Evolutionary conservation across 2,329 filamentous ascomycete species (phyloP), one percentile per base, ranked within the genome.

Genomic region (Grosmannia serpens): DNA sequence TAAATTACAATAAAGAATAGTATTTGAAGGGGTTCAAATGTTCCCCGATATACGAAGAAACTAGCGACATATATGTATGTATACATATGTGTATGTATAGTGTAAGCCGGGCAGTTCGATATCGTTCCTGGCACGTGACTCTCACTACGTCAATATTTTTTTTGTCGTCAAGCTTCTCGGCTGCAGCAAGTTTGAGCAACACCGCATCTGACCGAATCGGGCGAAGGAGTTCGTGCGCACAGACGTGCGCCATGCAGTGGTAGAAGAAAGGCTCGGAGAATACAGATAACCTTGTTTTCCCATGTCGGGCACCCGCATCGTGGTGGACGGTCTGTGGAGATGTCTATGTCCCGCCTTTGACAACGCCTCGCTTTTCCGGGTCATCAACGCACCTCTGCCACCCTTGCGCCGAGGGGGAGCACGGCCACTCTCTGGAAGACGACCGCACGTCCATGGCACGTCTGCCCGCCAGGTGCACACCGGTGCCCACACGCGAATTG

Each of bases 281-380:
- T n/a, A 44, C 41, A 20, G 6, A 22, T 20, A 22, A 27, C 1
- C 22, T 17, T 2, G n/a, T n/a, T 17, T 24, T 33, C 33, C 35
- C 35, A 58, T 54, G 59, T 17, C 68, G 47, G 65, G 68, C 59
- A 64, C 69, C 54, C 71, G 71, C 61, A 64, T 78, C 55, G 67
- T 74, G 2, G 66, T 76, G 41, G 83, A 87, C 68, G 81, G 83
- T 61, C 75, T 87, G 52, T 85, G 83, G 81, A 79, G 80, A 66
- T 85, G 79, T 66, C 71, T 87, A 20, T 86, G 81, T 65, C 83
- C 83, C 15, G 77, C 76, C 10, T 73, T 81, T 59, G 77, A 81
- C 64, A 63, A 70, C 8, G 59, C 64, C 5, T 65, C 70, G 2
- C 65, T 77, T 15, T 68, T 69, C 4, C 71, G 65, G 56, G 66